Base-by-base conservation (phyloP, 2,329 filamentous ascomycete species). In the Sphaerulina populicola region DNA sequence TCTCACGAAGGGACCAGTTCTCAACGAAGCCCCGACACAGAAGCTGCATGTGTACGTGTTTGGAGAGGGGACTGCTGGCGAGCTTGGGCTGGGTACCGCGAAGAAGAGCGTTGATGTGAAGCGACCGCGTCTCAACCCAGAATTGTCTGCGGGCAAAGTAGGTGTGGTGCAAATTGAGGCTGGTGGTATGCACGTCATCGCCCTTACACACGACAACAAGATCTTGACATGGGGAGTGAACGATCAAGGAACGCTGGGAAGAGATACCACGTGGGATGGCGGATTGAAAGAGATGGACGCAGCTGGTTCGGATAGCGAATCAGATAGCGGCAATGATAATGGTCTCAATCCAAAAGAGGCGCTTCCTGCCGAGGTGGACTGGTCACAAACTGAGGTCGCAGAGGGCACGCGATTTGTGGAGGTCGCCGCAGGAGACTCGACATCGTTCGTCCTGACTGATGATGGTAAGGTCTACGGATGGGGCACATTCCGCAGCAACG, bases 211-310 rank as follows among this genome's bases (percentile, higher is more conserved):
- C 59, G 84, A 91, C 68, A 88, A 89, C 74, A 83, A 82, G 70
- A 85, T 94, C 60, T 72, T 88, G 48, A 89, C 86, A 27, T 94
- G 88, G 88, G 88, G 88, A 48, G 87, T 93, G 60, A 93, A 93
- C 65, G 88, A 94, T 64, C 82, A 89, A 64, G 85, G 85, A 56
- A 86, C 88, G 7, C 77, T 94, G 35, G 88, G 88, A 38, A 77
- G 88, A 64, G 79, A 86, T 64, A 90, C 85, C 2, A 72, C 71
- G 10, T 84, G 82, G 76, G 79, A 83, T 2, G 83, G 83, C 44
- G 81, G 80, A 47, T 69, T 77, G 61, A 73, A 72, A 57, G 75
- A 78, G 52, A 71, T 77, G 44, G 72, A 74, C 37, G 72, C 70
- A 10, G 77, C 81, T 48, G 74, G 75, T 11, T 79, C 79, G 15